Percentiles rank a stretch among this genome's conserved stretches.
Conservation (phyloP, 1,284 basidiomycete genomes). For the Cutaneotrichosporon curvatum region DNA sequence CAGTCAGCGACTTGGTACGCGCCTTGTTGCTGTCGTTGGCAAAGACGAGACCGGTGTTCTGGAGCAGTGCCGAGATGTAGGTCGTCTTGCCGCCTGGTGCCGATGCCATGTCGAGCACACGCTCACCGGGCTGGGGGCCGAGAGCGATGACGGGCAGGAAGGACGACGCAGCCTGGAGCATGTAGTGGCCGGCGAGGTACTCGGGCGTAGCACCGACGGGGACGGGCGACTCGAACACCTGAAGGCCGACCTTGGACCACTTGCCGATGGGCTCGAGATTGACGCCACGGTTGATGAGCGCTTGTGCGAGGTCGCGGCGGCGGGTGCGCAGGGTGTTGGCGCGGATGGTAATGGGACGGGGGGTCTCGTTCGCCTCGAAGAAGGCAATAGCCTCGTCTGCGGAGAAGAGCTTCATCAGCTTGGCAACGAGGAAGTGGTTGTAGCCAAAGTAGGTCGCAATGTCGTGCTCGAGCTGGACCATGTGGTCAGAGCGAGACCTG, state of each 20-base stretch:
- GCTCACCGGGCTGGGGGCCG: conserved; percentile 83
- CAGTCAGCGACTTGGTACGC: conserved; percentile 90
- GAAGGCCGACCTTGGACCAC: conserved; percentile 97
- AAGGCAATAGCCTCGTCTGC: conserved; percentile 96
- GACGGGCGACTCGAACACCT: conserved; percentile 93
- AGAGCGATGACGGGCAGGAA: conserved; percentile 99
- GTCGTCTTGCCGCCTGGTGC: conserved; percentile 98
- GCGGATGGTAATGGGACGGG: conserved; percentile 94
- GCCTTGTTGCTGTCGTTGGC: conserved; percentile 96
- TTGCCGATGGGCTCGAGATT: conserved; percentile 97
- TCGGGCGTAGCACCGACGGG: conserved; percentile 97
- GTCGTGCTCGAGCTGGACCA: conserved; percentile 78
- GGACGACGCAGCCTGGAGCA: conserved; percentile 97
- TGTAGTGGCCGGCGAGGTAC: conserved; percentile 98
- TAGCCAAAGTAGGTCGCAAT: conserved; percentile 96
- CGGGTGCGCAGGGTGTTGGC: conserved; percentile 94
- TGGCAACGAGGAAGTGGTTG: conserved; percentile 90
- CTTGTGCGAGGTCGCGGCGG: conserved; percentile 87
- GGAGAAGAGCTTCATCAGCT: conserved; percentile 88
- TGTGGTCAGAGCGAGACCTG: conserved; percentile 72
- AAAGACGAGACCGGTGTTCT: conserved; percentile 97
- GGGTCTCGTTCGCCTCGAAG: conserved; percentile 95
- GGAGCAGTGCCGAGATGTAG: conserved; percentile 89
- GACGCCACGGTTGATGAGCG: conserved; percentile 90
- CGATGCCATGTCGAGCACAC: conserved; percentile 96